These are phyloP conservation scores for Populus hybrid DNA, from an alignment of 441 rosid genomes.

Conservation along the genomic window DNA sequence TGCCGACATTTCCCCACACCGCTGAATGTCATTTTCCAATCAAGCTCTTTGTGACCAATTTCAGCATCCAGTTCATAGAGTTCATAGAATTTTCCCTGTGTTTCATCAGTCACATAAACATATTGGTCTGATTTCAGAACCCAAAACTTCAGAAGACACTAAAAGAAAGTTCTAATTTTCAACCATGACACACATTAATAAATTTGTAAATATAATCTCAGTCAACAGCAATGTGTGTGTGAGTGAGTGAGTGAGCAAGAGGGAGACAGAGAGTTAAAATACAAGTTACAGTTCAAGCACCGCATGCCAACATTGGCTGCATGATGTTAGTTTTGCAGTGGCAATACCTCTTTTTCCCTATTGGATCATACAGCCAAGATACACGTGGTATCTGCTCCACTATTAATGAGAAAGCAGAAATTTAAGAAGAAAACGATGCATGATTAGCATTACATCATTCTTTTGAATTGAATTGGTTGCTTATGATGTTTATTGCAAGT, in stretches of 20 bases:
- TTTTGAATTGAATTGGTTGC: not conserved
- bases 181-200: not conserved
- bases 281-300: constrained; percentile 1
- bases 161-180: not conserved
- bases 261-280: not conserved
- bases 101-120: constrained; percentile 17
- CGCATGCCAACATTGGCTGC: not conserved
- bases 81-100: constrained; percentile 92
- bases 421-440: not conserved
- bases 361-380: too few species aligned
- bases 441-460: not conserved
- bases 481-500: not conserved
- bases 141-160: not conserved
- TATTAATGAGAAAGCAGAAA: not conserved
- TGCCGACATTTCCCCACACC: constrained; percentile 99
- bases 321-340: not conserved
- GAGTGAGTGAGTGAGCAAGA: not conserved
- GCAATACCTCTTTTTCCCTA: not conserved
- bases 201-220: not conserved
- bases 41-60: constrained; percentile 89
- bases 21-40: constrained; percentile 92
- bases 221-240: not conserved
- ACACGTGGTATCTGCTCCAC: not conserved
- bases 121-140: constrained; percentile 7
- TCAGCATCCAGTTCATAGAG: constrained; percentile 98